Evolutionary conservation across 2,329 filamentous ascomycete species (phyloP).

Genomic region (Penicillium sp.): DNA sequence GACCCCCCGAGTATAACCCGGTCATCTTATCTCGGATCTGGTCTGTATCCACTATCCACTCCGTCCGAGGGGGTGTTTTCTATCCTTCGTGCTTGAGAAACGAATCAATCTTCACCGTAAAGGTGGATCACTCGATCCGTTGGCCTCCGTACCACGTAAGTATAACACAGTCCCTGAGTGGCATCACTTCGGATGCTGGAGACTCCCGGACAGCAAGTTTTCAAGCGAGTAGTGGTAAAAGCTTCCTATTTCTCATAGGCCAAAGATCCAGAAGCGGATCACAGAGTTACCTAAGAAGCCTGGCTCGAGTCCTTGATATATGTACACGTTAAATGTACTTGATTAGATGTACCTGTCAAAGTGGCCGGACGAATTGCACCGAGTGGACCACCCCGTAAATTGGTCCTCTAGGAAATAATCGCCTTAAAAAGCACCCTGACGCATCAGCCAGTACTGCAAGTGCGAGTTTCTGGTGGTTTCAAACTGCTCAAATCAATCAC

Average conservation of each 20-base stretch:
- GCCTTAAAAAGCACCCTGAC: not conserved
- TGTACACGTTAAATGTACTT: not conserved
- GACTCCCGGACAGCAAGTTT: not conserved
- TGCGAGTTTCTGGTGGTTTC: not conserved
- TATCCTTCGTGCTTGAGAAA: not conserved
- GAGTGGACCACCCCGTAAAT: conserved; percentile 2
- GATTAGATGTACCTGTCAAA: not conserved
- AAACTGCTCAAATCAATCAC: not conserved
- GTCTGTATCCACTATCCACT: conserved; percentile 11
- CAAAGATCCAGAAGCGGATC: not conserved
- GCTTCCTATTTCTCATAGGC: not conserved
- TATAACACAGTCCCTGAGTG: not conserved
- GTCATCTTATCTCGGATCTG: conserved; percentile 21
- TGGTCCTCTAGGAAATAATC: conserved; percentile 1
- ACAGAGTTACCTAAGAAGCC: not conserved
- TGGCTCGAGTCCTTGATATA: not conserved
- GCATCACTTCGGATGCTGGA: conserved; percentile 11
- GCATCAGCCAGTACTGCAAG: not conserved
- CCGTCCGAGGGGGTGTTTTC: not conserved
- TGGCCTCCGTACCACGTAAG: not conserved
- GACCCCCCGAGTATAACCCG: conserved; percentile 12
- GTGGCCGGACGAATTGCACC: not conserved
- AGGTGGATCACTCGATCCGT: conserved; percentile 5
- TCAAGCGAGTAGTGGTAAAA: not conserved
- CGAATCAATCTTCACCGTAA: not conserved